Evolutionary conservation across 495 filamentous ascomycete genomes (phyloP), one percentile per base, ranked within the genome.

Genomic region (Aspergillus mulundensis): DNA sequence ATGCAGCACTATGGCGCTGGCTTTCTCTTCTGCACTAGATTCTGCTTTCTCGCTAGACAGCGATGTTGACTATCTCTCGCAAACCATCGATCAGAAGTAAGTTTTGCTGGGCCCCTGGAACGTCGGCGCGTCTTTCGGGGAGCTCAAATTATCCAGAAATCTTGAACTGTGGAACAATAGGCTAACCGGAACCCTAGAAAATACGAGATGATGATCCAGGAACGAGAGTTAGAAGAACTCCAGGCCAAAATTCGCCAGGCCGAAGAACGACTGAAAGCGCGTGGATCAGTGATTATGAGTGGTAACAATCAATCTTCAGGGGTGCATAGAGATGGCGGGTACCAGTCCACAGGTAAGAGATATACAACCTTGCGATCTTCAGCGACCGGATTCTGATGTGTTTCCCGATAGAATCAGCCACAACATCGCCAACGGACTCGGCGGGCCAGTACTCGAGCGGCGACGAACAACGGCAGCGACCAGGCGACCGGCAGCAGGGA

Each of bases 31-130:
- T 21, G 88, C 89, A 65, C 80, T 97, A 51, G 88, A 95, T 73
- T 88, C 91, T 69, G 86, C 91, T 58, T 97, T 97, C 70, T 81
- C 85, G 61, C 84, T 94, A 62, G 87, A 95, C 61, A 88, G 86
- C 64, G 84, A 84, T 60, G 73, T 96, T 56, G 84, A 88, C 62
- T 81, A 89, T 56, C 80, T 97, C 20, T 82, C 87, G 53, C 81
- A 87, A 62, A 83, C 85, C 53, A 83, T 95, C 41, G 85, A 95
- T 66, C 84, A 90, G 69, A 93, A 92, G 92, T 97, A 79, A 66
- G 86, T 68, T 39, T 30, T 19, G 11, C 21, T 28, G 1, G n/a
- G 24, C 4, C 24, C 8, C 40, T 42, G 12, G 40, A 19, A 11
- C 4, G 11, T 42, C 40, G 19, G 24, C 15, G 6, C 19, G 12